Evolutionary conservation across 495 filamentous ascomycete genomes (phyloP).

Genomic region (Annulohypoxylon stygium): DNA sequence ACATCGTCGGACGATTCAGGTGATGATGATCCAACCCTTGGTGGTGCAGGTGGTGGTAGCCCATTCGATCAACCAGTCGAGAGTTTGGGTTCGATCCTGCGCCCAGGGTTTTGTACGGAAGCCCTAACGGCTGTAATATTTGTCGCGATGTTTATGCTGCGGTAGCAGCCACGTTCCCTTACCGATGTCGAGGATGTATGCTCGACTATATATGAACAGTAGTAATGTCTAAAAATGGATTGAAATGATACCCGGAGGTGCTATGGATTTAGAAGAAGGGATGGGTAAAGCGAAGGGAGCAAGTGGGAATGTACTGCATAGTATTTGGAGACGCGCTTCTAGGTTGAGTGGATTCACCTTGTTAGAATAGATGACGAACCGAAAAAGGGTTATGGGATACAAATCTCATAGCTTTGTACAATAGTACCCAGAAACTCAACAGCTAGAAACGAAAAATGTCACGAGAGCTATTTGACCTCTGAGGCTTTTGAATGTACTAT

Average conservation of each 20-base stretch:
- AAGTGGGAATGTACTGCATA: constrained; percentile 5
- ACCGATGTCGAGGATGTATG: constrained; percentile 22
- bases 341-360: constrained; percentile 8
- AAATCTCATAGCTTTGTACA: constrained; percentile 28
- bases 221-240: constrained; percentile 40
- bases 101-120: constrained; percentile 17
- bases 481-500: no score
- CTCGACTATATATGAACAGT: constrained; percentile 19
- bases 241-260: constrained; percentile 14
- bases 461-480: constrained; percentile 4
- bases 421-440: constrained; percentile 7
- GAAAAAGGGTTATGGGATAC: neutral
- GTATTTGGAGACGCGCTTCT: constrained; percentile 23
- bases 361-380: constrained; percentile 25
- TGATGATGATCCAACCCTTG: constrained; percentile 27
- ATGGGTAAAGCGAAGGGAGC: neutral
- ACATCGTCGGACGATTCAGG: constrained; percentile 24
- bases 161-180: constrained; percentile 18
- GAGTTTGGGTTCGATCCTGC: constrained; percentile 4
- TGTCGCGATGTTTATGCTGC: constrained; percentile 27
- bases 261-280: constrained; percentile 5
- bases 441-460: constrained; percentile 34
- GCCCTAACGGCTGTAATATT: constrained; percentile 26
- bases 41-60: constrained; percentile 37
- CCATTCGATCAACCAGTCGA: constrained; percentile 40